These are phyloP conservation scores for Friedmanniomyces simplex DNA, from an alignment of 495 filamentous ascomycete genomes.

Conservation along the genomic window DNA sequence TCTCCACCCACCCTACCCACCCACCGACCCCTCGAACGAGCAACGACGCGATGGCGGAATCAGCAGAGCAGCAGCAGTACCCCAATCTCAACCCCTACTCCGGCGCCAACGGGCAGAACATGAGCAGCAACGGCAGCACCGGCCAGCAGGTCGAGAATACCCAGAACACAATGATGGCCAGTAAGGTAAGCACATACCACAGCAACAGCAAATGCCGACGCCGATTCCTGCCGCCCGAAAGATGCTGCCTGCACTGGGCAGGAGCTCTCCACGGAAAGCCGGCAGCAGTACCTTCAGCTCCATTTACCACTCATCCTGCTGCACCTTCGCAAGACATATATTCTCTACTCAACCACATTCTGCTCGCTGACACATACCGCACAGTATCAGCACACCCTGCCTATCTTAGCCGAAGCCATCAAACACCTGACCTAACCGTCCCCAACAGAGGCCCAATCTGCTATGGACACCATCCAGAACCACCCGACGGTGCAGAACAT, in stretches of 20 bases:
- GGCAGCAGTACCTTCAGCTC: neutral
- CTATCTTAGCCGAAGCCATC: neutral
- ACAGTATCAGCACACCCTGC: neutral
- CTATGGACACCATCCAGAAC: slow-evolving; percentile 32
- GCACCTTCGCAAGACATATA: neutral
- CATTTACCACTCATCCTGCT: neutral
- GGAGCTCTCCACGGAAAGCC: neutral
- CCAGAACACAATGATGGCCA: slow-evolving; percentile 23
- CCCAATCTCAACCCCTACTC: slow-evolving; percentile 21
- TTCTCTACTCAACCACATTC: neutral
- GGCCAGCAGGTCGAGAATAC: slow-evolving; percentile 16
- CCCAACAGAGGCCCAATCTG: slow-evolving; percentile 29
- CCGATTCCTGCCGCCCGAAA: slow-evolving; percentile 18
- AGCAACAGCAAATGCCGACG: no score
- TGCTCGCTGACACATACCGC: neutral
- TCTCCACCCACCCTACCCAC: no score
- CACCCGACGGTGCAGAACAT: slow-evolving; percentile 29
- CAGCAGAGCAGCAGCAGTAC: slow-evolving; percentile 11
- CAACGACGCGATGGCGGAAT: neutral
- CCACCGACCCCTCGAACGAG: no score
- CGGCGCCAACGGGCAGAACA: slow-evolving; percentile 5
- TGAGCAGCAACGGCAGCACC: neutral
- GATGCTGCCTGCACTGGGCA: slow-evolving; percentile 4
- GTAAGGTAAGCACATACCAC: slow-evolving; percentile 31
- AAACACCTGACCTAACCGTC: neutral